A percentile compares a stretch with the other conserved stretches of the same genome.
phyloP scores from a whole-genome alignment of 73 alveolate genomes.

The Symbiodinium pilosum region DNA sequence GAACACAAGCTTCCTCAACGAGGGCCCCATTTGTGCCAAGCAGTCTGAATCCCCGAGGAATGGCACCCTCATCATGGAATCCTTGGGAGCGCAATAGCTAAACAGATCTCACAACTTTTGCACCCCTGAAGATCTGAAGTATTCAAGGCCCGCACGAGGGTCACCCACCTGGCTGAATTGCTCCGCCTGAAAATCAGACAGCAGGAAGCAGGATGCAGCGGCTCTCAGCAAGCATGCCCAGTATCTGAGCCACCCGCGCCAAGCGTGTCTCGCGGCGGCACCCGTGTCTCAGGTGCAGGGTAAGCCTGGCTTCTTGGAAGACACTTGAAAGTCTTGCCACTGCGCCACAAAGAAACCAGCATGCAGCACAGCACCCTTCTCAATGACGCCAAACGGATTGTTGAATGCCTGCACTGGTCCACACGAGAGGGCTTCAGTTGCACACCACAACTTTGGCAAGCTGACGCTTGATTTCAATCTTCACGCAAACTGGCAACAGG shows the following conservation, averaged over 20 bases:
- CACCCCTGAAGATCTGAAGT: too few relatives aligned
- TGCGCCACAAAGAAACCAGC: not conserved
- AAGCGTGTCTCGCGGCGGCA: slow-evolving; percentile 75
- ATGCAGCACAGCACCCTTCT: slow-evolving; percentile 59
- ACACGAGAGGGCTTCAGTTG: not conserved
- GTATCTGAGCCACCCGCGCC: not conserved
- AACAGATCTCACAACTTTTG: too few relatives aligned
- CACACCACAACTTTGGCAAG: not conserved
- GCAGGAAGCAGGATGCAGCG: not conserved
- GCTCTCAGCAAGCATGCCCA: not conserved
- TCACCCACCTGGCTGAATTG: slow-evolving; percentile 18
- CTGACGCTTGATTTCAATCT: too few relatives aligned
- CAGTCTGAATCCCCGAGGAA: slow-evolving; percentile 37
- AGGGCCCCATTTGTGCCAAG: slow-evolving; percentile 72
- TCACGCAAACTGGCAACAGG: too few relatives aligned
- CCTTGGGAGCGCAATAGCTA: too few relatives aligned
- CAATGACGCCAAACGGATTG: slow-evolving; percentile 92
- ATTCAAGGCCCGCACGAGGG: not conserved
- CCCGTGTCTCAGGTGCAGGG: slow-evolving; percentile 62
- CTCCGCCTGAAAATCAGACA: not conserved
- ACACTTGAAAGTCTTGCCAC: too few relatives aligned
- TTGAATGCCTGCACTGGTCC: slow-evolving; percentile 22
- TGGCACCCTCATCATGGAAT: slow-evolving; percentile 47
- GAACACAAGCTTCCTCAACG: slow-evolving; percentile 13
- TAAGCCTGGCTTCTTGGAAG: slow-evolving; percentile 86